Evolutionary conservation across 164 flowering plant species (phyloP).

Genomic region (Vitis amurensis): DNA sequence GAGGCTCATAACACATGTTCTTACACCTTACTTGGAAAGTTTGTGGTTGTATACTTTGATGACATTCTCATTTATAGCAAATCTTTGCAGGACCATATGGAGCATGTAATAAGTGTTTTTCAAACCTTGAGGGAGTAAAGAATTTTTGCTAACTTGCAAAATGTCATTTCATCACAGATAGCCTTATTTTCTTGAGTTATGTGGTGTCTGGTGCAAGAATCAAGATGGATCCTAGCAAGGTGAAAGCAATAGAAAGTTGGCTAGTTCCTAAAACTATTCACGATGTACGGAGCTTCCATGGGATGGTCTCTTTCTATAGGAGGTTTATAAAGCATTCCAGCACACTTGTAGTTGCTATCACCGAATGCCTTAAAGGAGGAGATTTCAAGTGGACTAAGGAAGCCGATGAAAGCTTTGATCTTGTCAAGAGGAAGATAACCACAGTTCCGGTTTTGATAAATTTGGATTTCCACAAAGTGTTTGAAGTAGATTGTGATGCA

Average conservation of each 20-base stretch:
- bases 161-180: not conserved
- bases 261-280: not conserved
- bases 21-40: constrained; percentile 13
- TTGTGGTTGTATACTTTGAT: constrained; percentile 15
- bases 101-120: not conserved
- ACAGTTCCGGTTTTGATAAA: no score
- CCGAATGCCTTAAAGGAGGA: no score
- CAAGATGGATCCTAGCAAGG: not conserved
- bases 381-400: no score
- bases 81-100: not conserved
- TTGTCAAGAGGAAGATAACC: no score
- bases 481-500: no score
- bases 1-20: constrained; percentile 10
- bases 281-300: not conserved
- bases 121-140: not conserved
- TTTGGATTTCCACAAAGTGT: no score
- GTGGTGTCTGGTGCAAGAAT: constrained; percentile 3
- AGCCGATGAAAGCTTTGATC: no score
- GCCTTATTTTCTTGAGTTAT: constrained; percentile 8
- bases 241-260: constrained; percentile 6
- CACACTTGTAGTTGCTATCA: no score
- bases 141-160: constrained; percentile 4
- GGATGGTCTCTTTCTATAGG: no score
- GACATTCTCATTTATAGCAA: constrained; percentile 17
- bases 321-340: no score